These are phyloP conservation scores for Apiospora kogelbergensis DNA, from an alignment of 2,329 filamentous ascomycete genomes.

Conservation along the genomic window DNA sequence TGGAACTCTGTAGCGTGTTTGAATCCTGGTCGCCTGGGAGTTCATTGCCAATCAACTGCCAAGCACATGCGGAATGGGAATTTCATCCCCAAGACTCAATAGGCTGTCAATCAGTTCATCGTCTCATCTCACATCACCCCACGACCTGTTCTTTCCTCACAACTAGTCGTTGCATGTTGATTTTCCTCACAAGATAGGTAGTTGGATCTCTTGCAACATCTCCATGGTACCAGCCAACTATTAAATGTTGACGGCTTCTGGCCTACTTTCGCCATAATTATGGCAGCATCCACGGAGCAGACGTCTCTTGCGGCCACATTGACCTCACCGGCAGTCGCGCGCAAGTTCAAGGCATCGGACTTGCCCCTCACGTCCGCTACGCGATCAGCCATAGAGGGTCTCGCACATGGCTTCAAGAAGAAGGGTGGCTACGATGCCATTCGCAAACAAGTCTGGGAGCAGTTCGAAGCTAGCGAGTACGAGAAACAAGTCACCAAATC, in stretches of 20 bases:
- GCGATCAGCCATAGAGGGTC: conserved; percentile 68
- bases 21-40: not conserved
- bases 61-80: conserved; percentile 1
- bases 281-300: conserved; percentile 23
- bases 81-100: not conserved
- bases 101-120: not conserved
- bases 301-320: conserved; percentile 21
- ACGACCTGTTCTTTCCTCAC: not conserved
- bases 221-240: conserved; percentile 17
- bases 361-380: conserved; percentile 73
- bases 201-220: not conserved
- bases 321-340: conserved; percentile 14
- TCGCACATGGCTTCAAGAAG: conserved; percentile 83
- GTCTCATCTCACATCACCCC: not conserved
- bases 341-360: conserved; percentile 71
- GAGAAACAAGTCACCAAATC: conserved; percentile 65
- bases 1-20: conserved; percentile 4
- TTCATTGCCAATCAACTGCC: not conserved
- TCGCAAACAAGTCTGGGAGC: conserved; percentile 74
- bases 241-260: conserved; percentile 22
- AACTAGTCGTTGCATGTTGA: not conserved
- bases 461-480: conserved; percentile 70
- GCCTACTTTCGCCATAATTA: conserved; percentile 16
- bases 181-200: not conserved
- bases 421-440: conserved; percentile 80